Evolutionary conservation across 2,329 filamentous ascomycete genomes (phyloP), one percentile per base, ranked within the genome.

Genomic region (Monilinia aucupariae): DNA sequence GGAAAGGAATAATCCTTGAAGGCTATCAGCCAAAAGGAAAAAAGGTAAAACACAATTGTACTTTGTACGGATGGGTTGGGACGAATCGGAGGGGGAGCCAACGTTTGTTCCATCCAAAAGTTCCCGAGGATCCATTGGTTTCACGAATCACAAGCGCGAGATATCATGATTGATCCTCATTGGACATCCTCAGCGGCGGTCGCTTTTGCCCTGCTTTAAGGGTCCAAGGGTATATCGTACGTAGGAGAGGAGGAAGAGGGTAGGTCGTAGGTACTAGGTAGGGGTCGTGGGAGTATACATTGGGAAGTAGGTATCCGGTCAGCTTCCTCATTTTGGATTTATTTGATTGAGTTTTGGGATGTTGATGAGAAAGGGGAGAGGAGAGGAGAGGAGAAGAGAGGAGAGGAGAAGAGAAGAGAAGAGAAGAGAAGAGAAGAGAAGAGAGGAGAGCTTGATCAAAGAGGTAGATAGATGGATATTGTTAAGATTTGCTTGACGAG

Each of bases 131-230:
- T 30, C 17, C 41, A 61, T 37, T 41, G 48, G 59, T 49, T 37
- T 32, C 51, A 37, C 59, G n/a, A n/a, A n/a, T n/a, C 39, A 48
- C 41, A n/a, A n/a, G n/a, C 51, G 56, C 41, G 59, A 62, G 59
- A 62, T 62, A 56, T 62, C 59, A 62, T 56, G 56, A 62, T 48
- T 56, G 43, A 62, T 30, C 2, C 55, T 62, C 59, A 62, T 62
- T 62, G 41, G 59, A 56, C 43, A 48, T 62, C 49, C 32, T 12
- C 41, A 7, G 15, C 39, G 51, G 52, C 52, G 51, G 51, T 41
- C 50, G 32, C n/a, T 30, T 55, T 17, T 32, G 51, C 51, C 22
- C 41, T 62, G 50, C 50, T 62, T 49, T 51, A 56, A 56, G 59
- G 59, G 59, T 49, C 59, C 59, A 62, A 55, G 51, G 30, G 39